A percentile compares a stretch with the other conserved stretches of the same genome.
phyloP scores from a whole-genome alignment of 2,329 filamentous ascomycete genomes.

The Lasiodiplodia sp. region DNA sequence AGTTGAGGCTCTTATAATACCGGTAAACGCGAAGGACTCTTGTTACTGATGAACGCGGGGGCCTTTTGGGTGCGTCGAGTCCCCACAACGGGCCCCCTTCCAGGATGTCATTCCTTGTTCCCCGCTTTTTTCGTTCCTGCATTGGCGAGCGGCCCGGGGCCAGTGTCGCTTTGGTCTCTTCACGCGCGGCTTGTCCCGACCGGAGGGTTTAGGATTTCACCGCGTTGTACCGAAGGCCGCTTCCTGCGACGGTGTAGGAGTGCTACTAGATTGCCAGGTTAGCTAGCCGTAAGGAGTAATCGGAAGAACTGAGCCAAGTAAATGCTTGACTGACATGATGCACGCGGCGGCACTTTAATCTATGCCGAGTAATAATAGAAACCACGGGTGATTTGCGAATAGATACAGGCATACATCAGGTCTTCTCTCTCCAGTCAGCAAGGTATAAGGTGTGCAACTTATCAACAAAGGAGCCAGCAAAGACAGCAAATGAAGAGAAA shows the following conservation, averaged over 20 bases:
- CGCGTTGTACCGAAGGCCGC: not conserved
- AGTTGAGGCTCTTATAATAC: not conserved
- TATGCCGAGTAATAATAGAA: not conserved
- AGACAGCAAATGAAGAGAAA: not conserved
- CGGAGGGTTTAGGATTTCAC: not conserved
- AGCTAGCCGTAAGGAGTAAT: not conserved
- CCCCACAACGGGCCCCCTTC: conserved; percentile 14
- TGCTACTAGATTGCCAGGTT: not conserved
- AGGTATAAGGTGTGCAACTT: conserved; percentile 11
- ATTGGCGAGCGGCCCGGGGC: conserved; percentile 12
- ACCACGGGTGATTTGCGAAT: not conserved
- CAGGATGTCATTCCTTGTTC: conserved; percentile 9
- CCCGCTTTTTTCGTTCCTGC: conserved; percentile 18
- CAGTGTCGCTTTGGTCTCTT: not conserved
- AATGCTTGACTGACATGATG: not conserved
- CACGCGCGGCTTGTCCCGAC: conserved; percentile 4
- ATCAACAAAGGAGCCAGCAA: conserved; percentile 8
- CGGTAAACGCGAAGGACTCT: not conserved
- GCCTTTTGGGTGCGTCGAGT: conserved; percentile 11
- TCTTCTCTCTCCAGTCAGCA: not conserved
- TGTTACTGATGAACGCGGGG: conserved; percentile 4
- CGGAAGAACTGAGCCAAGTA: not conserved
- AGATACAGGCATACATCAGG: conserved; percentile 4
- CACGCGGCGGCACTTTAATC: not conserved
- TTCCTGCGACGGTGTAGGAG: not conserved